Evolutionary conservation across 1,284 basidiomycete species (phyloP).

Genomic region (Rugosomyces carneus): DNA sequence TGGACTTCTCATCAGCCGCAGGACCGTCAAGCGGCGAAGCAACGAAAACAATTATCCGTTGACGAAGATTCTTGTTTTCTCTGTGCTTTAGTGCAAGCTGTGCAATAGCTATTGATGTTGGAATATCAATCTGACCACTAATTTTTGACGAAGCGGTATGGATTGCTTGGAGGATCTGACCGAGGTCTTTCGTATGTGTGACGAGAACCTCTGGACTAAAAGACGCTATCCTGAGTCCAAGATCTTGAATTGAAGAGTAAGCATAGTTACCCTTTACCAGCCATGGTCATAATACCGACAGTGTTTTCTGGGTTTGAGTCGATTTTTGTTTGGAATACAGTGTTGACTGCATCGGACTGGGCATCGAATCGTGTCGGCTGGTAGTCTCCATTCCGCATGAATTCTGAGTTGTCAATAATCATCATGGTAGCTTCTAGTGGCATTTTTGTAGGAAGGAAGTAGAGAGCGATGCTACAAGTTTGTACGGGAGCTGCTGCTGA

Average conservation of each 20-base stretch:
- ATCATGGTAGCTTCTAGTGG: slow-evolving; percentile 93
- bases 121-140: slow-evolving; percentile 77
- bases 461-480: too few relatives aligned
- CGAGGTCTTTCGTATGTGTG: slow-evolving; percentile 92
- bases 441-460: slow-evolving; percentile 44
- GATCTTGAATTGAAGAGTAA: not conserved
- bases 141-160: slow-evolving; percentile 68
- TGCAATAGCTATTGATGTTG: slow-evolving; percentile 88
- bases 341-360: slow-evolving; percentile 88
- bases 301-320: slow-evolving; percentile 96
- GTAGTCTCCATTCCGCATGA: slow-evolving; percentile 96
- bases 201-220: slow-evolving; percentile 88
- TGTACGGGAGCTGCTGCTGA: too few relatives aligned
- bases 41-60: slow-evolving; percentile 91
- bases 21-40: slow-evolving; percentile 77
- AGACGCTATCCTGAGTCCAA: slow-evolving; percentile 1
- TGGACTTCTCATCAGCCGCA: slow-evolving; percentile 65
- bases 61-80: slow-evolving; percentile 97
- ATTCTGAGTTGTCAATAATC: slow-evolving; percentile 91
- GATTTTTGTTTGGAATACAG: slow-evolving; percentile 90
- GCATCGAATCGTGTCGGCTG: slow-evolving; percentile 83
- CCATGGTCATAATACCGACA: slow-evolving; percentile 97
- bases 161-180: slow-evolving; percentile 82
- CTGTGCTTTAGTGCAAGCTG: slow-evolving; percentile 96
- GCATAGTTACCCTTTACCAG: slow-evolving; percentile 76